A percentile compares a stretch with the other conserved stretches of the same genome.
phyloP scores from a whole-genome alignment of 352 stramenopile genomes.

The Bremia lactucae region DNA sequence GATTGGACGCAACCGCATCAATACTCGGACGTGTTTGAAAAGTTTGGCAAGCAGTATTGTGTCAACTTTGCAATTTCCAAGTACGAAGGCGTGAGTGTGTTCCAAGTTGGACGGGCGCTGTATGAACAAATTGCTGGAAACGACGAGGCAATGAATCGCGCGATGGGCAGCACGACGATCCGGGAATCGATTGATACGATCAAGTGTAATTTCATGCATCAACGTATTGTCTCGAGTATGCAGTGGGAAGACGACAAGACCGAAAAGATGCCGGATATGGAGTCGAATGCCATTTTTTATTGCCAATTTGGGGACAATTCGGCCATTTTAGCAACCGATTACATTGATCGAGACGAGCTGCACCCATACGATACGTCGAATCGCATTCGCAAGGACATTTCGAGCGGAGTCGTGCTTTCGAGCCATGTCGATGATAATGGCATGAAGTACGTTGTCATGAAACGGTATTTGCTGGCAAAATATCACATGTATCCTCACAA shows the following conservation, averaged over 20 bases:
- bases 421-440: conserved; percentile 46
- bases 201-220: conserved; percentile 75
- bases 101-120: conserved; percentile 50
- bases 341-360: conserved; percentile 71
- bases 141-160: conserved; percentile 39
- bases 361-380: conserved; percentile 59
- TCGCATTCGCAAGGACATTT: conserved; percentile 69
- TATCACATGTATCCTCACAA: conserved; percentile 76
- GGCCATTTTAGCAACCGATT: conserved; percentile 56
- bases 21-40: conserved; percentile 72
- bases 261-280: conserved; percentile 46
- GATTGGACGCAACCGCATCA: conserved; percentile 50
- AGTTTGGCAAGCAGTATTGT: conserved; percentile 74
- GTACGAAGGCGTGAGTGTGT: conserved; percentile 55
- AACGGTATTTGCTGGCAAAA: conserved; percentile 69
- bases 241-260: conserved; percentile 38
- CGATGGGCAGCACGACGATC: conserved; percentile 52
- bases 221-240: conserved; percentile 68
- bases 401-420: conserved; percentile 57
- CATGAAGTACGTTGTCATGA: conserved; percentile 69
- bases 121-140: conserved; percentile 65
- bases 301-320: conserved; percentile 51
- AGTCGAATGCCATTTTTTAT: conserved; percentile 66
- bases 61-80: conserved; percentile 67
- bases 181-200: conserved; percentile 66